Percentiles rank a stretch among this genome's conserved stretches.
Evolutionary conservation across 1,139 yeast genomes (phyloP).

Genomic region (Saccharomyces hybrid): DNA sequence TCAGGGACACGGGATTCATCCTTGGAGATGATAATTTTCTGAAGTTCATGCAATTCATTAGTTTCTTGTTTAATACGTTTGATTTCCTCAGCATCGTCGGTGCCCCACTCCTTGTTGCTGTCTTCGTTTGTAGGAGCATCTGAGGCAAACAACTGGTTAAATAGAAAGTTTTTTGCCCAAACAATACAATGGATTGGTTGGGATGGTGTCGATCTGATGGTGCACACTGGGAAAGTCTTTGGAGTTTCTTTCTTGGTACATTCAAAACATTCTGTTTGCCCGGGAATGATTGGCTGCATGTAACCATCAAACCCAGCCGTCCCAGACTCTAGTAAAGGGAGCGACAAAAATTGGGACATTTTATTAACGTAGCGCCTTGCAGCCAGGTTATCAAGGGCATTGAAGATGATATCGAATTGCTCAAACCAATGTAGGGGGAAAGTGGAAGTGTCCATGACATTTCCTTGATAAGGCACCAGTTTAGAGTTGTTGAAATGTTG

Average conservation of each 20-base stretch:
- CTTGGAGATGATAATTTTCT: slow-evolving; percentile 39
- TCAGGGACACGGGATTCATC: slow-evolving; percentile 20
- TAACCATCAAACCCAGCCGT: slow-evolving; percentile 94
- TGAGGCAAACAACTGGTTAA: slow-evolving; percentile 59
- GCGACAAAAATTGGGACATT: slow-evolving; percentile 64
- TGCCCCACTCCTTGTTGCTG: slow-evolving; percentile 43
- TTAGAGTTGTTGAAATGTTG: slow-evolving; percentile 63
- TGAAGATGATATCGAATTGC: slow-evolving; percentile 70
- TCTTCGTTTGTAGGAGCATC: slow-evolving; percentile 34
- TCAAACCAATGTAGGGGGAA: slow-evolving; percentile 79
- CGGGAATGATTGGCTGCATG: slow-evolving; percentile 82
- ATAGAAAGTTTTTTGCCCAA: slow-evolving; percentile 92
- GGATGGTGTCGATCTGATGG: slow-evolving; percentile 93
- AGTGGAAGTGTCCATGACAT: slow-evolving; percentile 66
- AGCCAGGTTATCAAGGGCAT: slow-evolving; percentile 88
- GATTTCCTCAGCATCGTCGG: slow-evolving; percentile 59
- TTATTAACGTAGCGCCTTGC: slow-evolving; percentile 87
- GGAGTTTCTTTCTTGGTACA: slow-evolving; percentile 85
- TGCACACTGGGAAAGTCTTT: slow-evolving; percentile 89
- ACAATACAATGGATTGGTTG: slow-evolving; percentile 94
- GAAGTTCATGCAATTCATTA: slow-evolving; percentile 64
- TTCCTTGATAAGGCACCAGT: slow-evolving; percentile 76
- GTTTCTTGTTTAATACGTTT: slow-evolving; percentile 63
- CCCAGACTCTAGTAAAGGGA: slow-evolving; percentile 86
- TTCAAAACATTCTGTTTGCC: slow-evolving; percentile 83